Percentiles rank a stretch among this genome's conserved stretches.
Evolutionary conservation across 176 grass and related monocot genomes (phyloP).

Genomic region (Oropetium thomaeum): DNA sequence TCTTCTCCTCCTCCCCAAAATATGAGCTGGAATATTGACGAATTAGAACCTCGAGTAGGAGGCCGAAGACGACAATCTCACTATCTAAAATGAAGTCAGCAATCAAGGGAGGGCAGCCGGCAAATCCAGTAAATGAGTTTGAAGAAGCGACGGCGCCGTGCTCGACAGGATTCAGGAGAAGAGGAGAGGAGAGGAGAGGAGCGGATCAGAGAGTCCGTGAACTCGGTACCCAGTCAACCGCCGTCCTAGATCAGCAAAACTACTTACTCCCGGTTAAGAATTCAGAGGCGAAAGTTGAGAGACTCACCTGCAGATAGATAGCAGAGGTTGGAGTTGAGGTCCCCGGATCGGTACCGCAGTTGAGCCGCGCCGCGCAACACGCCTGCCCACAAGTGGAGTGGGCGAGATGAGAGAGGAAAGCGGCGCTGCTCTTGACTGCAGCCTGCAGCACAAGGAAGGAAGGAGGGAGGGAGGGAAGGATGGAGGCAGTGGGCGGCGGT

Average conservation of each 20-base stretch:
- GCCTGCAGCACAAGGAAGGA: no score
- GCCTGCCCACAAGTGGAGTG: not conserved
- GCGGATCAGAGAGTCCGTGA: not conserved
- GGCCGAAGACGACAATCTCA: not conserved
- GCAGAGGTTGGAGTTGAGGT: not conserved
- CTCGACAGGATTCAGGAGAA: not conserved
- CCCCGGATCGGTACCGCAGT: not conserved
- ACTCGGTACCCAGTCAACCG: not conserved
- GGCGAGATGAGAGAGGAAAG: not conserved
- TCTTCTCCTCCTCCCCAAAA: not conserved
- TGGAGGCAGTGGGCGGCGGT: not conserved
- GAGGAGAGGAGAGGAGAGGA: not conserved
- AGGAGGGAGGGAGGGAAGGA: no score
- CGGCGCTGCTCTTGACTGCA: not conserved
- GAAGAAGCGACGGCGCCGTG: not conserved
- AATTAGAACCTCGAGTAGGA: not conserved
- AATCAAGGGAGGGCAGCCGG: no score
- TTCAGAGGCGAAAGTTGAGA: not conserved
- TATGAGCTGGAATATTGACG: not conserved
- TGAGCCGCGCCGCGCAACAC: not conserved
- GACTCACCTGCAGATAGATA: constrained; percentile 30
- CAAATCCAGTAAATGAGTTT: not conserved
- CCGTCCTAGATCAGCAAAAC: not conserved
- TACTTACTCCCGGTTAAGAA: not conserved
- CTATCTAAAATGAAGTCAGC: not conserved